Conservation (phyloP, 2,329 filamentous ascomycete genomes). For the Coleophoma cylindrospora region DNA sequence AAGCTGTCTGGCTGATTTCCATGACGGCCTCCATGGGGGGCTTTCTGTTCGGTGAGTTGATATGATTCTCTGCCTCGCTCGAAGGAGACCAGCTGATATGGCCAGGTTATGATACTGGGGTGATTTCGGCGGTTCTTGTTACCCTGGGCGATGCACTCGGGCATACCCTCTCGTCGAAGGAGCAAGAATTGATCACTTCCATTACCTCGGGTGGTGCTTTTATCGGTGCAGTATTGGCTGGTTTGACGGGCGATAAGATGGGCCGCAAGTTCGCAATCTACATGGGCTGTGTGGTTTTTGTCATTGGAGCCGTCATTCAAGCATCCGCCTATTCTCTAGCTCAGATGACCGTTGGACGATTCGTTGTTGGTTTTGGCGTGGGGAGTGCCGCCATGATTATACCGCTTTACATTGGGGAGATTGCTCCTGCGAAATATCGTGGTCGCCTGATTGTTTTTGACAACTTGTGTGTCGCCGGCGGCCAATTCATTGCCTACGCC, state of each 20-base stretch:
- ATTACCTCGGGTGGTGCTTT: constrained; percentile 44
- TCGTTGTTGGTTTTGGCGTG: constrained; percentile 44
- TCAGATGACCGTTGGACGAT: constrained; percentile 38
- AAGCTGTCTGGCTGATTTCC: constrained; percentile 53
- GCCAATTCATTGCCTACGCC: constrained; percentile 35
- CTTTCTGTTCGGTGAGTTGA: constrained; percentile 49
- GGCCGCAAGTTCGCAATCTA: constrained; percentile 36
- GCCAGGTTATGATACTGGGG: constrained; percentile 40
- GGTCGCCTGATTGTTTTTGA: constrained; percentile 43
- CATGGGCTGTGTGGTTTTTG: constrained; percentile 33
- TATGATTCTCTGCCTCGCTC: neutral
- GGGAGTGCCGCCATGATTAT: constrained; percentile 42
- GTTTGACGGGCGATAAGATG: constrained; percentile 30
- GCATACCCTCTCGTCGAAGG: constrained; percentile 30
- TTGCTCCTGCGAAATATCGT: constrained; percentile 42
- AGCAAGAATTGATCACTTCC: constrained; percentile 47
- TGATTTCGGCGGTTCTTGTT: constrained; percentile 39
- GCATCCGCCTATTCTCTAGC: constrained; percentile 30
- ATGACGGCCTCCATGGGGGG: constrained; percentile 60
- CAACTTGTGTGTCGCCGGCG: constrained; percentile 39
- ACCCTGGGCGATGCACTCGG: constrained; percentile 33
- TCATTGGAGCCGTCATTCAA: constrained; percentile 31
- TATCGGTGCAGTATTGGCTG: constrained; percentile 34
- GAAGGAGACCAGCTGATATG: constrained; percentile 15
- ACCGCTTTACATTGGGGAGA: constrained; percentile 41